Conservation (phyloP, 495 filamentous ascomycete species). For the Bacidia rubella region DNA sequence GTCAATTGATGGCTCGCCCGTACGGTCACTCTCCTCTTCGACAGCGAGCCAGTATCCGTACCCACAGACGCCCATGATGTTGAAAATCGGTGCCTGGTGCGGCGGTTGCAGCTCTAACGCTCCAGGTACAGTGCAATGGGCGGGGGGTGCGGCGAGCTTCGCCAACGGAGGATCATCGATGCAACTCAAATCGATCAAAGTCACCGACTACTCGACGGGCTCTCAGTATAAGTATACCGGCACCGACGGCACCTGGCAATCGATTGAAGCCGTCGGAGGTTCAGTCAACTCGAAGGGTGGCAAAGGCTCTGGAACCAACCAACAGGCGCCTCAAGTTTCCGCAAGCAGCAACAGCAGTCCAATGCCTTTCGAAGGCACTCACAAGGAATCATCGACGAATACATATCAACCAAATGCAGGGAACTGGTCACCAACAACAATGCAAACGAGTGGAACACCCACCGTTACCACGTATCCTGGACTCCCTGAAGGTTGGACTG, state of each 20-base stretch:
- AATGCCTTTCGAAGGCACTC: slow-evolving; percentile 53
- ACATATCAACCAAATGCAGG: slow-evolving; percentile 40
- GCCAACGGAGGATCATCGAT: slow-evolving; percentile 70
- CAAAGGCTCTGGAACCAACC: slow-evolving; percentile 26
- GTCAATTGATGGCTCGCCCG: slow-evolving; percentile 53
- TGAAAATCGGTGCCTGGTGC: slow-evolving; percentile 76
- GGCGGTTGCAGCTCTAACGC: slow-evolving; percentile 59
- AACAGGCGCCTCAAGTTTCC: slow-evolving; percentile 37
- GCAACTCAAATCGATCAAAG: slow-evolving; percentile 60
- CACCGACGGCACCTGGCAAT: slow-evolving; percentile 60
- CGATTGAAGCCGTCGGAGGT: slow-evolving; percentile 65
- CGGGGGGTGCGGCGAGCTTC: slow-evolving; percentile 70
- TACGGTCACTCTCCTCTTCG: slow-evolving; percentile 52
- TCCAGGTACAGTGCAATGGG: slow-evolving; percentile 68
- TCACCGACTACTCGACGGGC: slow-evolving; percentile 86
- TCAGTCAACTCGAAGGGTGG: slow-evolving; percentile 42
- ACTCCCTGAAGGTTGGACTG: slow-evolving; percentile 60
- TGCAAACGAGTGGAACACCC: slow-evolving; percentile 29
- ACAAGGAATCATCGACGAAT: slow-evolving; percentile 35
- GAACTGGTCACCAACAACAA: slow-evolving; percentile 43
- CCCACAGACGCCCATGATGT: slow-evolving; percentile 76
- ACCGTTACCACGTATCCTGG: slow-evolving; percentile 32
- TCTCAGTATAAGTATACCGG: slow-evolving; percentile 68
- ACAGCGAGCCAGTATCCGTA: slow-evolving; percentile 55
- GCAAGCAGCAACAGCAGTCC: slow-evolving; percentile 40